A percentile compares a stretch with the other conserved stretches of the same genome.
Conservation (phyloP, 2,329 filamentous ascomycete genomes). For the Nakataea oryzae region DNA sequence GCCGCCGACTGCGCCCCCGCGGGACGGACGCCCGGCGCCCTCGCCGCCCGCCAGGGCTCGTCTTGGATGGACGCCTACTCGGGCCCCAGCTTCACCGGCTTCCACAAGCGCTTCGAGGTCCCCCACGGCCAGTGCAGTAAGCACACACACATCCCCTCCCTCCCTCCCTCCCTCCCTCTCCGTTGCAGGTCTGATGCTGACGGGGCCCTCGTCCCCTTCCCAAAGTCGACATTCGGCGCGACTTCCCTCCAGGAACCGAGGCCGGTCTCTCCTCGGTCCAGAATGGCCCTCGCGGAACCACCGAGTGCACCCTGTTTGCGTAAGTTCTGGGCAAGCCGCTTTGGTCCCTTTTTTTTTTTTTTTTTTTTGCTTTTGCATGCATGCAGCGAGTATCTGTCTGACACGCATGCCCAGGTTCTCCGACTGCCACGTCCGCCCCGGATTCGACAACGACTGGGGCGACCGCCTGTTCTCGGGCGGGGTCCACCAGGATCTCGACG, state of each 20-base stretch:
- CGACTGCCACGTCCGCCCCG: not conserved
- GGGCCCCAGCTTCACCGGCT: not conserved
- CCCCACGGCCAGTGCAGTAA: not conserved
- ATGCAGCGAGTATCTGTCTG: not conserved
- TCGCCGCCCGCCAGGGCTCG: not conserved
- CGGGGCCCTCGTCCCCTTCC: not conserved
- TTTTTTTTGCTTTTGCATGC: too few species aligned
- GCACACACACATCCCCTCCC: not conserved
- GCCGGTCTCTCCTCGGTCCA: not conserved
- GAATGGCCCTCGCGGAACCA: not conserved
- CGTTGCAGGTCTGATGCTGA: not conserved
- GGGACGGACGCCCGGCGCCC: not conserved
- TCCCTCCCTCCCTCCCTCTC: not conserved
- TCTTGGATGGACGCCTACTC: not conserved
- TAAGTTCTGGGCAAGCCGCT: not conserved
- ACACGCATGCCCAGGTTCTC: not conserved
- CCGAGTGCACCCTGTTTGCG: not conserved
- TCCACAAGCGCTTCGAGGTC: slow-evolving; percentile 1
- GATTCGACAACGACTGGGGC: not conserved
- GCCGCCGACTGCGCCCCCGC: not conserved
- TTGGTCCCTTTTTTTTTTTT: too few species aligned
- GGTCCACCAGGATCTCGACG: not conserved
- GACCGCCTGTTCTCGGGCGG: not conserved
- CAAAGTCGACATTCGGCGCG: not conserved
- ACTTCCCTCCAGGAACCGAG: slow-evolving; percentile 1